Percentiles rank a stretch among this genome's conserved stretches.
Conservation (phyloP, 495 filamentous ascomycete genomes). For the Schizothecium vesticola region DNA sequence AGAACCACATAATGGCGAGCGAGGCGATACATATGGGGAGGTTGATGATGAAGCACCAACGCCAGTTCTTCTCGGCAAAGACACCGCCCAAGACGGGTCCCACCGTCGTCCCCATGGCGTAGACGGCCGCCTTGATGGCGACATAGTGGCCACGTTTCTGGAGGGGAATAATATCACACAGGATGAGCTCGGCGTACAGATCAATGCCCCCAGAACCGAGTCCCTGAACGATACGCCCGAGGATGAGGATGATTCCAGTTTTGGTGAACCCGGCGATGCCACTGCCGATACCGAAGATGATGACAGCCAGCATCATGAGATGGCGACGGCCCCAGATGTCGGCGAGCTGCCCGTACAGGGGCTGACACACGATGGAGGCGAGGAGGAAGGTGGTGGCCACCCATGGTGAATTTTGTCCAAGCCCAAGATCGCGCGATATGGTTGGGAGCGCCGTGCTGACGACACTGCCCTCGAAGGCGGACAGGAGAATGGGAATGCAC, state of each 20-base stretch:
- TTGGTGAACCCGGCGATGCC: slow-evolving; percentile 35
- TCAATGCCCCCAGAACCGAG: slow-evolving; percentile 70
- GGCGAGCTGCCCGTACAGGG: slow-evolving; percentile 39
- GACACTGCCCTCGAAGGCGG: slow-evolving; percentile 48
- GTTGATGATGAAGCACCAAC: slow-evolving; percentile 29
- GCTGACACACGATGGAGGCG: slow-evolving; percentile 29
- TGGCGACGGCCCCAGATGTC: slow-evolving; percentile 48
- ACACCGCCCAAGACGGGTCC: slow-evolving; percentile 72
- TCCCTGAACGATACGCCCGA: slow-evolving; percentile 73
- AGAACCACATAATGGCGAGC: slow-evolving; percentile 26
- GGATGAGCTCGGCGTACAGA: slow-evolving; percentile 34
- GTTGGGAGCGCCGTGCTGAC: slow-evolving; percentile 45
- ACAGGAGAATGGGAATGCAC: slow-evolving; percentile 34
- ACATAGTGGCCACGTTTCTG: slow-evolving; percentile 55
- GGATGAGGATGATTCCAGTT: slow-evolving; percentile 56
- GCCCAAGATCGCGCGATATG: slow-evolving; percentile 30
- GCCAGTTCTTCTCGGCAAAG: slow-evolving; percentile 50
- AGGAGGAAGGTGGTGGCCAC: slow-evolving; percentile 26
- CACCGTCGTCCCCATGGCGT: slow-evolving; percentile 66
- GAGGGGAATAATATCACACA: slow-evolving; percentile 70
- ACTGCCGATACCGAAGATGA: slow-evolving; percentile 40
- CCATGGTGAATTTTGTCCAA: slow-evolving; percentile 26
- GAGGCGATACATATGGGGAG: slow-evolving; percentile 23
- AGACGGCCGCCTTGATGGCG: slow-evolving; percentile 58
- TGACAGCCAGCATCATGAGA: slow-evolving; percentile 38